phyloP scores from a whole-genome alignment of 2,329 filamentous ascomycete genomes.

The Parasarocladium wereldwijsianum region DNA sequence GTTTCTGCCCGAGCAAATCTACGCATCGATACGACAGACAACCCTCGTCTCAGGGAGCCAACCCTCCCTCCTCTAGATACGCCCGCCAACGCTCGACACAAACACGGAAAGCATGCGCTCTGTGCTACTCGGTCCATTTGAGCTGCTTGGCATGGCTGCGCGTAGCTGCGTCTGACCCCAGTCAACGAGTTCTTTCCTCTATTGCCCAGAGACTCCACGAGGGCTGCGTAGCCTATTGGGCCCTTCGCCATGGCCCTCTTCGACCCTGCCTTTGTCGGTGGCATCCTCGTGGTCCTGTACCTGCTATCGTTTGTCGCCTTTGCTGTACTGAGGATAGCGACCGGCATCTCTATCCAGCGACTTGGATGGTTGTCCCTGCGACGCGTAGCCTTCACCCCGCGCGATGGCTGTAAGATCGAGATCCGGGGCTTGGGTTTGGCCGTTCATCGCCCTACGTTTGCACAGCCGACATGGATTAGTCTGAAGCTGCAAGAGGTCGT shows the following conservation, averaged over 20 bases:
- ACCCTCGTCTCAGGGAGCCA: no score
- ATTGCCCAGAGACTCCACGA: no score
- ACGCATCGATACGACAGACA: no score
- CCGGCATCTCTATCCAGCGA: constrained; percentile 88
- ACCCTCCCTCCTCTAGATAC: no score
- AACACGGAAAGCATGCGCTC: no score
- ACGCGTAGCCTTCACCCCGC: constrained; percentile 77
- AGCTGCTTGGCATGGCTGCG: no score
- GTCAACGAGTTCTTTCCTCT: no score
- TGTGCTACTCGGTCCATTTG: no score
- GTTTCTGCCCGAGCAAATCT: no score
- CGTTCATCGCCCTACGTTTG: constrained; percentile 86
- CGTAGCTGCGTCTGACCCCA: no score
- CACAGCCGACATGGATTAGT: constrained; percentile 92
- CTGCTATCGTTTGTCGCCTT: constrained; percentile 87
- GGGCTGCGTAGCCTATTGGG: neutral
- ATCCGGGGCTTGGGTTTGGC: constrained; percentile 78
- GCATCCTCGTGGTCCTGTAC: constrained; percentile 73
- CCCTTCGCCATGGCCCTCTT: constrained; percentile 43
- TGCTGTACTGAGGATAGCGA: constrained; percentile 80
- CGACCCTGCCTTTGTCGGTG: constrained; percentile 71
- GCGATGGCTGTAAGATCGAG: constrained; percentile 79
- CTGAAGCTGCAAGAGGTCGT: constrained; percentile 75
- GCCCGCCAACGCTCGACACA: no score
- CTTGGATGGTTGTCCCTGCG: constrained; percentile 86